phyloP scores from a whole-genome alignment of 2,329 filamentous ascomycete species.

The Fusarium xyrophilum region DNA sequence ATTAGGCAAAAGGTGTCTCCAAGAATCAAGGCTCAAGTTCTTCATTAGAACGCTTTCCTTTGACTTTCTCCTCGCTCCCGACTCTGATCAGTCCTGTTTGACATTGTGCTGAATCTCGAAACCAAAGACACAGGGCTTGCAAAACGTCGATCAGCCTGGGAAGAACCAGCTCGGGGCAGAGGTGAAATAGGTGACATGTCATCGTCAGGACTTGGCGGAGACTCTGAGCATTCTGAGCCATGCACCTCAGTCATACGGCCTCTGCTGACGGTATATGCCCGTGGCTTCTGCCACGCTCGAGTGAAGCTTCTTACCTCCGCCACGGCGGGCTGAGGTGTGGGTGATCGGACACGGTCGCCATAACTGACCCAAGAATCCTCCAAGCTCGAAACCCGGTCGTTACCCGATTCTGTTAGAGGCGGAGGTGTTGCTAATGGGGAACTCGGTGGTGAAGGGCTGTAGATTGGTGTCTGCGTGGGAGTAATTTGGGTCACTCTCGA shows the following conservation, averaged over 20 bases:
- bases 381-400: conserved; percentile 4
- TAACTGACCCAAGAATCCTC: conserved; percentile 27
- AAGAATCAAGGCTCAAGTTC: background rate
- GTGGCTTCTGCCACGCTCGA: conserved; percentile 34
- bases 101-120: conserved; percentile 12
- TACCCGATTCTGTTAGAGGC: conserved; percentile 1
- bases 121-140: conserved; percentile 15
- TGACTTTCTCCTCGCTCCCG: background rate
- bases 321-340: conserved; percentile 38
- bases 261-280: conserved; percentile 33
- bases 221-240: background rate
- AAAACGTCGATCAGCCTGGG: background rate
- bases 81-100: conserved; percentile 3
- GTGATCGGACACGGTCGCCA: conserved; percentile 32
- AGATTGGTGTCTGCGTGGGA: background rate
- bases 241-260: conserved; percentile 10
- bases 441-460: background rate
- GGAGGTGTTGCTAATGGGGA: conserved; percentile 2
- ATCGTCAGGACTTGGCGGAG: background rate
- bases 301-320: conserved; percentile 37
- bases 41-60: background rate
- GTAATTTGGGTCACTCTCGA: background rate
- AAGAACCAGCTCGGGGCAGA: background rate
- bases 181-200: conserved; percentile 11
- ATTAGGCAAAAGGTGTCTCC: background rate